phyloP scores from a whole-genome alignment of 257 asterid genomes.

The Mitragyna speciosa region DNA sequence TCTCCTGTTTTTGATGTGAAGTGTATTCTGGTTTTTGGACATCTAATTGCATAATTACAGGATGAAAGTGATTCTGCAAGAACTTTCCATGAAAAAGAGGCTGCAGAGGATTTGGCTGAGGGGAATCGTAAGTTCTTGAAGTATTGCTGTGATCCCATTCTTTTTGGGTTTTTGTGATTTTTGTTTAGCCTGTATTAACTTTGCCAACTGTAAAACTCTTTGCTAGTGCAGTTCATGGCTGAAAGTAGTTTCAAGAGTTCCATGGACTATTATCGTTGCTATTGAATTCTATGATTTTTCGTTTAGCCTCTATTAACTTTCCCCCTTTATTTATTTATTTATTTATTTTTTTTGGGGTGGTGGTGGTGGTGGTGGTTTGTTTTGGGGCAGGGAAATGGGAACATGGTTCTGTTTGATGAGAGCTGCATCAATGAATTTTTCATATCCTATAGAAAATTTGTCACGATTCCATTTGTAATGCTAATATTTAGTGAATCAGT shows the following conservation, averaged over 20 bases:
- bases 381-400: no score
- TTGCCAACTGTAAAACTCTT: not conserved
- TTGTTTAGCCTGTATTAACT: not conserved
- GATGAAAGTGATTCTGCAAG: conserved; percentile 34
- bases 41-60: conserved; percentile 33
- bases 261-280: not conserved
- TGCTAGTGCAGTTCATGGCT: not conserved
- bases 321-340: no score
- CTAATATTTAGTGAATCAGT: no score
- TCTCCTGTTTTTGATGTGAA: not conserved
- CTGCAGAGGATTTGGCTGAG: conserved; percentile 38
- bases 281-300: not conserved
- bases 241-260: not conserved
- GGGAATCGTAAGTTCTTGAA: conserved; percentile 52
- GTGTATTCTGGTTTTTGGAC: not conserved
- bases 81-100: conserved; percentile 36
- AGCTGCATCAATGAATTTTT: not conserved
- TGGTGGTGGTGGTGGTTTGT: not conserved
- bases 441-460: not conserved
- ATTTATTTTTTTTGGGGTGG: not conserved
- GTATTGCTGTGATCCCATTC: not conserved
- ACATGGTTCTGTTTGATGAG: not conserved
- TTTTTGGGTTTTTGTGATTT: not conserved
- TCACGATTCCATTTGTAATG: not conserved
- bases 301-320: no score